Conservation (phyloP, 768 basidiomycete genomes). For the Cystobasidium tubakii region DNA sequence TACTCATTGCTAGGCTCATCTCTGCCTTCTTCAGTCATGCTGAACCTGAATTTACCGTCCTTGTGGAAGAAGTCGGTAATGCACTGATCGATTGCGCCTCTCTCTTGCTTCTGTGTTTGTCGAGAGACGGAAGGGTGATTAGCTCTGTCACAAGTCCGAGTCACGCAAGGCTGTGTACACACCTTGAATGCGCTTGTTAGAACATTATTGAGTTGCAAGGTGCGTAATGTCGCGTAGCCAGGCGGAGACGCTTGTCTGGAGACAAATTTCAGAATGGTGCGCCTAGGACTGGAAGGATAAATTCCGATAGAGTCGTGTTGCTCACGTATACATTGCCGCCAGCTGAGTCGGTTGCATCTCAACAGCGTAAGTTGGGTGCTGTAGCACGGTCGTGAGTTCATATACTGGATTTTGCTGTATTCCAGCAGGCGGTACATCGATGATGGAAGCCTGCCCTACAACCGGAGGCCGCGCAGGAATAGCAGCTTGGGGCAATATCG, state of each 20-base stretch:
- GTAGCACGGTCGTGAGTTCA: not conserved
- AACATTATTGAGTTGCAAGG: not conserved
- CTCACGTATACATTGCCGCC: not conserved
- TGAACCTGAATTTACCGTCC: not conserved
- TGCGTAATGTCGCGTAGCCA: not conserved
- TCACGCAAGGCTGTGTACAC: too few species aligned
- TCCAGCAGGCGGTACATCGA: not conserved
- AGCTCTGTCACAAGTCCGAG: too few species aligned
- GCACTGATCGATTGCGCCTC: not conserved
- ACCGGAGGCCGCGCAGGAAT: not conserved
- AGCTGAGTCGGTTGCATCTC: not conserved
- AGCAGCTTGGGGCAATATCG: not conserved
- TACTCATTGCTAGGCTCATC: constrained; percentile 11
- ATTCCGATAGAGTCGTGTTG: too few species aligned
- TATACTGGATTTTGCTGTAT: not conserved
- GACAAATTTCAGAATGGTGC: too few species aligned
- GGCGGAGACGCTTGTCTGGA: not conserved
- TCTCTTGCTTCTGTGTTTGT: not conserved
- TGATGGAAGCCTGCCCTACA: not conserved
- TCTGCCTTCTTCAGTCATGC: not conserved
- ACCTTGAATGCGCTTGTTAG: not conserved
- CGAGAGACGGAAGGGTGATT: too few species aligned
- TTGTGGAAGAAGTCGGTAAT: not conserved
- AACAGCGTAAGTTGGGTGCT: not conserved
- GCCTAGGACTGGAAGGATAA: too few species aligned